Evolutionary conservation across 2,329 filamentous ascomycete genomes (phyloP), one percentile per base, ranked within the genome.

Genomic region (Scorias spongiosa): DNA sequence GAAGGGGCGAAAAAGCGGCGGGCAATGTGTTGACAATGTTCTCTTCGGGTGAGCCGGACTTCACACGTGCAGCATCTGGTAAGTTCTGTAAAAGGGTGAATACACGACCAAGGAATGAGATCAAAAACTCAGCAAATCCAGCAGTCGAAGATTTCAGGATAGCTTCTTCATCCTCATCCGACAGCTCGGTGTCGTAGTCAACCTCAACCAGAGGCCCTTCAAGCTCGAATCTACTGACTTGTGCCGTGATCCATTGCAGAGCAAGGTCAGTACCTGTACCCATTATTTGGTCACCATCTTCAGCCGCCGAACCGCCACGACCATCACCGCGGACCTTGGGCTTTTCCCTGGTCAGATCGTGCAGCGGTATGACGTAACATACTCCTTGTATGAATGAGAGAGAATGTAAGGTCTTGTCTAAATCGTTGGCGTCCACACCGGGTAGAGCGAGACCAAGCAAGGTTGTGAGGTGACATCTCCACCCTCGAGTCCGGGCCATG

Each of bases 21-120:
- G 91, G 91, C 17, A 98, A 67, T 1, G 88, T 93, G 58, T 96
- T 96, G 58, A 96, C 88, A 40, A 98, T 87, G 54, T 88, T 94
- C 56, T 98, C 93, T 62, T 98, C 91, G 0, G 91, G 91, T 5
- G 87, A 93, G 10, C 87, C 87, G 46, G 84, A 87, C 48, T 89
- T 81, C 29, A 94, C 78, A 46, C 89, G 78, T 28, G 86, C 82
- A 9, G 87, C 79, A 64, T 98, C 93, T 1, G 91, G 91, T 36
- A 98, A 68, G 56, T 98, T 98, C 62, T 98, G 91, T 17, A 98
- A 65, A 9, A 98, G 73, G 0, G 88, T 95, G 60, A 98, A 98
- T 7, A 98, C 87, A 54, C 91, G 87, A 42, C 88, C 91, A 7
- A 98, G 70, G 52, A 98, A 81, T 7, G 88, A 85, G 43, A 89